phyloP scores from a whole-genome alignment of 768 basidiomycete species.

The Pilatotrama ljubarskyi region DNA sequence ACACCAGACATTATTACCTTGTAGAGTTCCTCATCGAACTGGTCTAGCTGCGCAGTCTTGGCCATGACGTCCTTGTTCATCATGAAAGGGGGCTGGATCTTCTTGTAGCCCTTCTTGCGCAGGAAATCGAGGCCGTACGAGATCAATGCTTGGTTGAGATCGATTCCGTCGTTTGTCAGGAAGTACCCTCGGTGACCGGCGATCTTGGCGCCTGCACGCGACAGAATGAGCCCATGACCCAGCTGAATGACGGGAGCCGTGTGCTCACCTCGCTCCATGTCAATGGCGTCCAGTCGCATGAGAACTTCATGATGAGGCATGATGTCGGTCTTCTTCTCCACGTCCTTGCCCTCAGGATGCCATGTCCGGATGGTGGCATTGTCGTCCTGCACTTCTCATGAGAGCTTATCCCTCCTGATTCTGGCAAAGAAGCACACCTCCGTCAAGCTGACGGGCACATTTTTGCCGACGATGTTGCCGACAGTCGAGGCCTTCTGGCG shows the following conservation, averaged over 20 bases:
- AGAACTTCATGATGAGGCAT: conserved; percentile 98
- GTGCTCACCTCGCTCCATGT: conserved; percentile 86
- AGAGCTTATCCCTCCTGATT: neutral
- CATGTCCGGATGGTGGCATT: conserved; percentile 80
- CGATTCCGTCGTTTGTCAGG: conserved; percentile 92
- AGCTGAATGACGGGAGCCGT: neutral
- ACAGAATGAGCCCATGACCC: neutral
- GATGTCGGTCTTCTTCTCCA: conserved; percentile 71
- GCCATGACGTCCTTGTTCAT: conserved; percentile 98
- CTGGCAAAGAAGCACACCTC: conserved; percentile 57
- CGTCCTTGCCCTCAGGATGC: conserved; percentile 79
- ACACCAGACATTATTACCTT: conserved; percentile 51
- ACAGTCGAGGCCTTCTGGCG: conserved; percentile 76
- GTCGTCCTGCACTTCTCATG: conserved; percentile 72
- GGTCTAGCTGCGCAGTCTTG: conserved; percentile 96
- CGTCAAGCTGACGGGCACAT: conserved; percentile 80
- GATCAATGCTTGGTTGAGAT: conserved; percentile 95
- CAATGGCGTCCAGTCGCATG: conserved; percentile 90
- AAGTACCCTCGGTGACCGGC: conserved; percentile 97
- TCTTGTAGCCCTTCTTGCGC: conserved; percentile 79
- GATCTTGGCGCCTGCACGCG: conserved; percentile 74
- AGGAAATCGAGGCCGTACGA: conserved; percentile 94
- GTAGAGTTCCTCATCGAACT: conserved; percentile 98
- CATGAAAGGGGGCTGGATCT: conserved; percentile 96
- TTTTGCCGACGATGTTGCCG: conserved; percentile 91